Conservation (phyloP, 1,139 yeast genomes). For the Zygosaccharomyces pseudobailii region DNA sequence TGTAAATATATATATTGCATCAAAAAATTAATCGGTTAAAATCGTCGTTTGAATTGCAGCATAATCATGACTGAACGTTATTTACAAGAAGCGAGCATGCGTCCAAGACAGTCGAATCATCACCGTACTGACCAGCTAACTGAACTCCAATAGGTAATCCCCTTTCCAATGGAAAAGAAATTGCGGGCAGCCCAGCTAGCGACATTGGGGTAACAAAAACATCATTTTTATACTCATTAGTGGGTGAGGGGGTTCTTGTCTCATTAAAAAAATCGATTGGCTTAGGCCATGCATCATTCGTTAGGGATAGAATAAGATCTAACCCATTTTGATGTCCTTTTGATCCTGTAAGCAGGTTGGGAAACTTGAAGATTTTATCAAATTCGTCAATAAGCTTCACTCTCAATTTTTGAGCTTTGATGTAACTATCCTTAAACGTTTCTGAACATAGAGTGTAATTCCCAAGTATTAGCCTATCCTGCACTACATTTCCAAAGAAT, state of each 20-base stretch:
- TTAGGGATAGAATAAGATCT: conserved; percentile 72
- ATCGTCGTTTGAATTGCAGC: background rate
- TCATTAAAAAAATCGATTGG: conserved; percentile 41
- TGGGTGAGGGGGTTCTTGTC: conserved; percentile 41
- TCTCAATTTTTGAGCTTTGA: conserved; percentile 70
- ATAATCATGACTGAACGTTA: background rate
- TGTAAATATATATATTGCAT: conserved; percentile 2
- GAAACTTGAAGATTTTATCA: conserved; percentile 52
- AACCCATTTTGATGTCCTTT: conserved; percentile 38
- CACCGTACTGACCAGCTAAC: conserved; percentile 80
- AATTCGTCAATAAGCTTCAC: conserved; percentile 58
- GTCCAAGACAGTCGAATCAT: conserved; percentile 59
- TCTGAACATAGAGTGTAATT: conserved; percentile 76
- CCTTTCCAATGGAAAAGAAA: conserved; percentile 55
- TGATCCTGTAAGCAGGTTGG: conserved; percentile 41
- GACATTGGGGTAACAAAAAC: conserved; percentile 87
- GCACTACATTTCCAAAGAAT: conserved; percentile 73
- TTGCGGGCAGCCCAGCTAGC: conserved; percentile 84
- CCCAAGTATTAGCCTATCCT: conserved; percentile 77
- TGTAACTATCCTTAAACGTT: conserved; percentile 68
- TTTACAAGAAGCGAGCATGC: conserved; percentile 2
- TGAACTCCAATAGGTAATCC: conserved; percentile 63
- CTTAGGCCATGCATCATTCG: conserved; percentile 60
- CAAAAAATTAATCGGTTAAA: background rate
- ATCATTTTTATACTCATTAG: conserved; percentile 72